These are phyloP conservation scores for Nannizziopsis arthrosporioides DNA, from an alignment of 2,329 filamentous ascomycete genomes.

Conservation along the genomic window DNA sequence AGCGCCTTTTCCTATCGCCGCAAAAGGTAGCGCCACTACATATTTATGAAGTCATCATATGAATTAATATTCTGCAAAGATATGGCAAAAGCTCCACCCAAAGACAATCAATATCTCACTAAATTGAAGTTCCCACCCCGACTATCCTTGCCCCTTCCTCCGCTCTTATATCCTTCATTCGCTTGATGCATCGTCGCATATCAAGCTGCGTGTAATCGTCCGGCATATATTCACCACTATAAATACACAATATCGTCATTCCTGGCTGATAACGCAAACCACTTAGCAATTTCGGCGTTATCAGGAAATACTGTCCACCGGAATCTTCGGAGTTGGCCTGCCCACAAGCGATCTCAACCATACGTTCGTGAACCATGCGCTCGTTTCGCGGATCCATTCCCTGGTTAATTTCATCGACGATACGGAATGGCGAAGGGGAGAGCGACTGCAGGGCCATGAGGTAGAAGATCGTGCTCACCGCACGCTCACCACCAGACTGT, in stretches of 20 bases:
- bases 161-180: constrained; percentile 24
- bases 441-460: constrained; percentile 95
- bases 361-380: constrained; percentile 91
- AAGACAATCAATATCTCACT: background rate
- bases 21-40: too few relatives aligned
- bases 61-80: background rate
- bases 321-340: constrained; percentile 42
- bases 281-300: constrained; percentile 87
- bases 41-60: too few relatives aligned
- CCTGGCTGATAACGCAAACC: constrained; percentile 74
- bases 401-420: constrained; percentile 99
- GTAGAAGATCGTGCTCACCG: constrained; percentile 96
- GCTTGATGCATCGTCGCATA: constrained; percentile 27
- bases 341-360: constrained; percentile 89
- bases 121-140: background rate
- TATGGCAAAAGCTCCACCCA: background rate
- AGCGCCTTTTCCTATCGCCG: too few relatives aligned
- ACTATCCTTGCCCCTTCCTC: constrained; percentile 5
- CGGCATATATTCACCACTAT: constrained; percentile 60
- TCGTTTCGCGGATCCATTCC: constrained; percentile 99
- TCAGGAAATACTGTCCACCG: constrained; percentile 79
- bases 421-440: constrained; percentile 87
- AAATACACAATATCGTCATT: constrained; percentile 91
- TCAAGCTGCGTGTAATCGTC: constrained; percentile 28
- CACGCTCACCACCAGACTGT: constrained; percentile 90